Percentiles rank a stretch among this genome's conserved stretches.
Conservation (phyloP, 306 rosid species). For the Prinsepia uniflora region DNA sequence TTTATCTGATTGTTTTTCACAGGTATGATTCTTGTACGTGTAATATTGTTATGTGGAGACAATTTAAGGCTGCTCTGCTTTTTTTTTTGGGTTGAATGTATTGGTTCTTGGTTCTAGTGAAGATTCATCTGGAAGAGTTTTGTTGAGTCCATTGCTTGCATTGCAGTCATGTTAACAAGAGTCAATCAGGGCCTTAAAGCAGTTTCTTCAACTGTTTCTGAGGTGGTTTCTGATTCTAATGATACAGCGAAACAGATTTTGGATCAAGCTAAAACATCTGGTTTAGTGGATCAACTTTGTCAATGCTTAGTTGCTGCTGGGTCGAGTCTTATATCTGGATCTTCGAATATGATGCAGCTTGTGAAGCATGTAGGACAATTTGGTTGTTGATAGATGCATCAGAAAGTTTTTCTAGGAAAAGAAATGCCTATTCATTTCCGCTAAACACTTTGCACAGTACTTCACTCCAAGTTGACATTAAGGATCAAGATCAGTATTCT, state of each 20-base stretch:
- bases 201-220: slow-evolving; percentile 45
- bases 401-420: slow-evolving; percentile 51
- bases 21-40: slow-evolving; percentile 47
- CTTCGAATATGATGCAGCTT: slow-evolving; percentile 80
- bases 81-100: slow-evolving; percentile 38
- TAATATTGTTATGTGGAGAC: slow-evolving; percentile 4
- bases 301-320: slow-evolving; percentile 73
- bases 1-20: slow-evolving; percentile 61
- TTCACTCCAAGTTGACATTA: slow-evolving; percentile 39
- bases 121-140: slow-evolving; percentile 70
- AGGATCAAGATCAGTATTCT: slow-evolving; percentile 49
- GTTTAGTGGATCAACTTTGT: slow-evolving; percentile 79
- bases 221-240: slow-evolving; percentile 26
- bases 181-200: slow-evolving; percentile 56
- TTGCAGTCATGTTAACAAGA: slow-evolving; percentile 64
- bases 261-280: slow-evolving; percentile 78
- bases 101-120: slow-evolving; percentile 63
- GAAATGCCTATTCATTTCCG: slow-evolving; percentile 58
- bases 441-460: slow-evolving; percentile 53
- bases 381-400: slow-evolving; percentile 77
- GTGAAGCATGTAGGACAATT: slow-evolving; percentile 80
- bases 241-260: slow-evolving; percentile 54
- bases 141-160: slow-evolving; percentile 75
- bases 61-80: slow-evolving; percentile 21
- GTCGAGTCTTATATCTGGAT: slow-evolving; percentile 79